Conservation (phyloP, 768 basidiomycete species). For the Mycena rebaudengoi region DNA sequence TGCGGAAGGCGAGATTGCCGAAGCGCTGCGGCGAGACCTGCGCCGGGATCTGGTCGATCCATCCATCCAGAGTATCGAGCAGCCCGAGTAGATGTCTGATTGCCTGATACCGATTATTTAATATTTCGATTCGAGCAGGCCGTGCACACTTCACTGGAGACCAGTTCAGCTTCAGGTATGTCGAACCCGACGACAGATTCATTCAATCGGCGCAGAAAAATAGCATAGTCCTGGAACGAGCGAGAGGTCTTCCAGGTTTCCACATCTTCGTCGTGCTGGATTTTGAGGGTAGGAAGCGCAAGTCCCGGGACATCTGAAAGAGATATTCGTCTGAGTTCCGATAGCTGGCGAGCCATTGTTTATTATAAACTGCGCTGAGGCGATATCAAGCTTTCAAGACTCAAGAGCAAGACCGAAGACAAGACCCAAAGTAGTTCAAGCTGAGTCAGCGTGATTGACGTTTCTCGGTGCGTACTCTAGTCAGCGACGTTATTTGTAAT, state of each 20-base stretch:
- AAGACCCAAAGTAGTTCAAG: too few relatives aligned
- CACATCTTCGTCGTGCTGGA: slow-evolving; percentile 78
- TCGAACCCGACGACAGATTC: slow-evolving; percentile 77
- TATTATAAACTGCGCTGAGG: too few relatives aligned
- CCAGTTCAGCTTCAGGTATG: slow-evolving; percentile 52
- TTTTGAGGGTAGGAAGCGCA: slow-evolving; percentile 57
- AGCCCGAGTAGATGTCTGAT: slow-evolving; percentile 58
- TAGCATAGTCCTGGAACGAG: slow-evolving; percentile 76
- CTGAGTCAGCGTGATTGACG: too few relatives aligned
- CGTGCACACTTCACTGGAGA: slow-evolving; percentile 49
- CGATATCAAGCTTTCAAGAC: too few relatives aligned
- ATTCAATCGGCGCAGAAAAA: slow-evolving; percentile 80
- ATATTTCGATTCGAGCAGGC: slow-evolving; percentile 3
- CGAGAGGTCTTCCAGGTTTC: slow-evolving; percentile 73
- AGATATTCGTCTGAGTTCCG: slow-evolving; percentile 29
- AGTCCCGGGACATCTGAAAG: slow-evolving; percentile 14
- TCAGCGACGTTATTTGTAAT: too few relatives aligned
- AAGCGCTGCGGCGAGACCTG: slow-evolving; percentile 81
- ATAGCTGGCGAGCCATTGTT: slow-evolving; percentile 24
- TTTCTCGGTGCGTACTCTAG: too few relatives aligned
- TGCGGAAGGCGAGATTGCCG: slow-evolving; percentile 91
- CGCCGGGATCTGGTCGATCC: slow-evolving; percentile 87
- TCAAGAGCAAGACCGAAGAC: too few relatives aligned
- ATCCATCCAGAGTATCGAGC: slow-evolving; percentile 70
- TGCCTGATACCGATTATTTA: slow-evolving; percentile 49